phyloP scores from a whole-genome alignment of 73 alveolate species.

The Blepharisma stoltei region DNA sequence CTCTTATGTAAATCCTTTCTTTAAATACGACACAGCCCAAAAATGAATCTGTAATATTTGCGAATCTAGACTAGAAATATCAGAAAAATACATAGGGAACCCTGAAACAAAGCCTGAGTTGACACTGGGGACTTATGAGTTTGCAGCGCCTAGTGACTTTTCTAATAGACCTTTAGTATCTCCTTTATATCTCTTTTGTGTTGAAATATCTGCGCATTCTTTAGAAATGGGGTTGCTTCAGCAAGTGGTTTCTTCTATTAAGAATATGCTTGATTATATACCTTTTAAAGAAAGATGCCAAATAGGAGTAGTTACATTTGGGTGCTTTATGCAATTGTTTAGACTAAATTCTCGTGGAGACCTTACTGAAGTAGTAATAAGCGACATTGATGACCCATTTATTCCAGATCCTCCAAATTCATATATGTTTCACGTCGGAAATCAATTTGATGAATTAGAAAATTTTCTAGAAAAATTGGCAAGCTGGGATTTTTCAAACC shows the following conservation, averaged over 20 bases:
- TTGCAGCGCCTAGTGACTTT: slow-evolving; percentile 51
- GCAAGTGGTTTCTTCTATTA: slow-evolving; percentile 36
- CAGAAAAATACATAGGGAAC: slow-evolving; percentile 37
- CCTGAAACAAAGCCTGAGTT: slow-evolving; percentile 44
- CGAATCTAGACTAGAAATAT: slow-evolving; percentile 34
- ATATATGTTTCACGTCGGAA: neutral
- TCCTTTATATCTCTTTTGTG: slow-evolving; percentile 40
- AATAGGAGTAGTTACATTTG: slow-evolving; percentile 44
- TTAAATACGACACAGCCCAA: slow-evolving; percentile 42
- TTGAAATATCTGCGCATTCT: slow-evolving; percentile 47
- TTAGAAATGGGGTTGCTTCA: slow-evolving; percentile 39
- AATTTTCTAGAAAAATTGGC: neutral
- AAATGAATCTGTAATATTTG: slow-evolving; percentile 58
- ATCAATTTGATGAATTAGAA: neutral
- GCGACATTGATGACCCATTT: slow-evolving; percentile 58
- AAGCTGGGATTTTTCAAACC: neutral
- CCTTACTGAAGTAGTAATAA: slow-evolving; percentile 31
- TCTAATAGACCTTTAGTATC: neutral
- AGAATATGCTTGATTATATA: slow-evolving; percentile 43
- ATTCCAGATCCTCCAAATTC: slow-evolving; percentile 15
- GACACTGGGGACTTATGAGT: slow-evolving; percentile 58
- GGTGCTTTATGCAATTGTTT: slow-evolving; percentile 41
- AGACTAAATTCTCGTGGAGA: slow-evolving; percentile 35
- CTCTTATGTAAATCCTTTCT: slow-evolving; percentile 54
- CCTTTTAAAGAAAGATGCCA: slow-evolving; percentile 38